These are phyloP conservation scores for Trametes cubensis DNA, from an alignment of 768 basidiomycete genomes.

Conservation along the genomic window DNA sequence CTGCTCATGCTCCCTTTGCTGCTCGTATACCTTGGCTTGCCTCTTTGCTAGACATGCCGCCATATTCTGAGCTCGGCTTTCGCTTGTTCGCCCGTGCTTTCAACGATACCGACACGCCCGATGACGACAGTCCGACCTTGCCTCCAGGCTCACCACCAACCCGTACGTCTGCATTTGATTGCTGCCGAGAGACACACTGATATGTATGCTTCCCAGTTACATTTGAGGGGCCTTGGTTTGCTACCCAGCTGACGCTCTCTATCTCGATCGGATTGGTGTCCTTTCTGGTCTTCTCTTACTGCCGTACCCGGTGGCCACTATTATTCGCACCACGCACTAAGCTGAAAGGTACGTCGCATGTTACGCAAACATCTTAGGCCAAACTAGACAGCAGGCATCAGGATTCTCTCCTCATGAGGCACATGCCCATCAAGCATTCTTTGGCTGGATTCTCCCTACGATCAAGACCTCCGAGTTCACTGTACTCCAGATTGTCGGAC, in stretches of 20 bases:
- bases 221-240: constrained; percentile 95
- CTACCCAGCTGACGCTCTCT: constrained; percentile 84
- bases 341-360: constrained; percentile 72
- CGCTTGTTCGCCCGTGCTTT: constrained; percentile 10
- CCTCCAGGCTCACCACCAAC: constrained; percentile 70
- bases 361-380: neutral
- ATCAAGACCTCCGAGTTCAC: constrained; percentile 89
- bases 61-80: constrained; percentile 1
- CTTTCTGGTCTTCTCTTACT: constrained; percentile 88
- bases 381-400: constrained; percentile 35
- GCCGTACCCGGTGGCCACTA: constrained; percentile 84
- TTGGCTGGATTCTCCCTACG: constrained; percentile 96
- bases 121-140: constrained; percentile 16
- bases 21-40: neutral
- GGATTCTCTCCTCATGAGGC: constrained; percentile 95
- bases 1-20: constrained; percentile 11
- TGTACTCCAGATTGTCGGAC: constrained; percentile 91
- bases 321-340: constrained; percentile 93
- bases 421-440: constrained; percentile 82
- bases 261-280: constrained; percentile 74
- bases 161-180: constrained; percentile 42
- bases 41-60: constrained; percentile 4
- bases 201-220: constrained; percentile 49
- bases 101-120: constrained; percentile 12
- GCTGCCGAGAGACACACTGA: neutral